Conservation (phyloP, 1,139 yeast species). For the Yamadazyma dushanensis region DNA sequence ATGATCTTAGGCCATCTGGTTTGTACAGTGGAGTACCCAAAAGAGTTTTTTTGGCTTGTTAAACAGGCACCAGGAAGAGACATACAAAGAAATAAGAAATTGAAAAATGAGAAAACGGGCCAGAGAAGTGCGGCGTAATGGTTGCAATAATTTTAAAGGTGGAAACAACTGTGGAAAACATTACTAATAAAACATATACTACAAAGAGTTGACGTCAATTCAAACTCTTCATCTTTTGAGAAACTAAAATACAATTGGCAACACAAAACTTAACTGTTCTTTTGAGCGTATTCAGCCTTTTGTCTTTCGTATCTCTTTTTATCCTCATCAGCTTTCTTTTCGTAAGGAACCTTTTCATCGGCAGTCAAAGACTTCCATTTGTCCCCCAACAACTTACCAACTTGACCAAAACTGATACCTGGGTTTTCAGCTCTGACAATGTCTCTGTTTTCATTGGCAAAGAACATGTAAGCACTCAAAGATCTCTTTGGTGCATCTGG, state of each 20-base stretch:
- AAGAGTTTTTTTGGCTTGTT: constrained; percentile 72
- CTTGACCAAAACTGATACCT: constrained; percentile 89
- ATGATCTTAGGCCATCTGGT: constrained; percentile 88
- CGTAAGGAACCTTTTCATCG: constrained; percentile 86
- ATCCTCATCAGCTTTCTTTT: constrained; percentile 90
- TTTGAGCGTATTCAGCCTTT: constrained; percentile 83
- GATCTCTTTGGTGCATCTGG: constrained; percentile 99
- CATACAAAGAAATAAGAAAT: background rate
- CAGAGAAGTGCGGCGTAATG: background rate
- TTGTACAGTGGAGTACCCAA: constrained; percentile 78
- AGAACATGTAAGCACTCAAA: constrained; percentile 97
- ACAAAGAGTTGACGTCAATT: constrained; percentile 10
- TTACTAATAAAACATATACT: constrained; percentile 18
- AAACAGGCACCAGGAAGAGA: constrained; percentile 46
- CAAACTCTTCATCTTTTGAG: background rate
- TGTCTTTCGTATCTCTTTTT: constrained; percentile 96
- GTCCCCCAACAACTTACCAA: constrained; percentile 90
- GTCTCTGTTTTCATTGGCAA: constrained; percentile 96
- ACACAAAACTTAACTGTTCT: constrained; percentile 19
- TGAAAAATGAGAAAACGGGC: background rate
- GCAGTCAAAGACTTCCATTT: constrained; percentile 88
- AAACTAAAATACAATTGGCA: background rate
- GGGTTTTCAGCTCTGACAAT: constrained; percentile 93
- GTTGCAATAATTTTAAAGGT: constrained; percentile 1
- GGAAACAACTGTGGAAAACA: constrained; percentile 3